Base-by-base conservation (phyloP, 495 filamentous ascomycete genomes). In the Podospora pseudoanserina region DNA sequence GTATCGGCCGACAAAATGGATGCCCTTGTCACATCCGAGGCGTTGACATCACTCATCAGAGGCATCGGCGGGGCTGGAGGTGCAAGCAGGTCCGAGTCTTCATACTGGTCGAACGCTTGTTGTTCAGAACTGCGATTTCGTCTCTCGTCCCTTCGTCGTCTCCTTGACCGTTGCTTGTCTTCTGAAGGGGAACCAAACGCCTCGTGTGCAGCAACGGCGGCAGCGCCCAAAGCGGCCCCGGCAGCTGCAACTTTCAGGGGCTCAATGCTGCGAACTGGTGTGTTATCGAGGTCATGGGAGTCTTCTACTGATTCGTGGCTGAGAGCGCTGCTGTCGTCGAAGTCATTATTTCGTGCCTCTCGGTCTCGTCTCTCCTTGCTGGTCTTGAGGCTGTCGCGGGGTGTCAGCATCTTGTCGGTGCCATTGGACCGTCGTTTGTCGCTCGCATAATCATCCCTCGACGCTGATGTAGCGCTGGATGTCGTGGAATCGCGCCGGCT, bases 1-100 rank as follows among this genome's bases (percentile, higher is more conserved):
- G 91, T 93, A 27, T 90, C 87, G 53, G 92, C 89, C 5, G 95
- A 94, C 13, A 96, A 82, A 66, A 99, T 91, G 0, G 96, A 98
- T 49, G 90, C 89, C 74, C 95, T 85, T 3, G 95, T 98, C 61
- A 97, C 76, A 28, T 97, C 93, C 0, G 93, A 96, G 34, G 91
- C 86, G 60, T 90, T 86, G 30, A 96, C 86, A 57, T 92, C 91
- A 76, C 93, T 96, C 75, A 87, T 88, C 74, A 96, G 84, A 2
- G 93, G 94, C 89, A 97, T 91, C 1, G 90, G 91, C 15, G 92
- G 88, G n/a, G 71, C 67, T 4, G 79, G 79, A 5, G 81, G 81
- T 5, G 79, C 70, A 4, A 79, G 68, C 16, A 78, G 76, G 3
- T 81, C 78, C 1, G 68, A 74, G n/a, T 79, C 80, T 2, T 82